phyloP scores from a whole-genome alignment of 495 filamentous ascomycete species.

The Penicillium verhagenii region DNA sequence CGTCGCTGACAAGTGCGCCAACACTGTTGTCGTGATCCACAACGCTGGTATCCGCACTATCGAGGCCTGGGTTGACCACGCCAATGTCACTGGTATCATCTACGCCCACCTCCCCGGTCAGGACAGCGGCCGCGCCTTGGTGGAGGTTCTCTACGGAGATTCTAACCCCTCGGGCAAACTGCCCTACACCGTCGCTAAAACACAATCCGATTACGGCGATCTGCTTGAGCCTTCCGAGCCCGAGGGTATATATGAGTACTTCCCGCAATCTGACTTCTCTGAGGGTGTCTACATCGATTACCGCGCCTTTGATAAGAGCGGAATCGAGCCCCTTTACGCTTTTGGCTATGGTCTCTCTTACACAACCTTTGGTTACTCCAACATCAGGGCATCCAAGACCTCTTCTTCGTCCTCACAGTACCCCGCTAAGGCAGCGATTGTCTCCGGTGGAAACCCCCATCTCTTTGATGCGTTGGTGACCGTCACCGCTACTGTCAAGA shows the following conservation, averaged over 20 bases:
- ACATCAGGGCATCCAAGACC: conserved; percentile 28
- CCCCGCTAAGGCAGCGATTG: conserved; percentile 23
- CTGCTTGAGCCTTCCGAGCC: conserved; percentile 54
- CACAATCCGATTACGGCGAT: conserved; percentile 60
- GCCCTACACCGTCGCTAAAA: conserved; percentile 73
- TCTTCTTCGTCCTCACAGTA: neutral
- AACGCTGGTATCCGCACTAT: conserved; percentile 37
- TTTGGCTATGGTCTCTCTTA: conserved; percentile 85
- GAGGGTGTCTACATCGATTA: conserved; percentile 81
- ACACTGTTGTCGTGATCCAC: conserved; percentile 53
- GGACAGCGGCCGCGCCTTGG: conserved; percentile 68
- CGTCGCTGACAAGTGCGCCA: conserved; percentile 56
- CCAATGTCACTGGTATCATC: conserved; percentile 65
- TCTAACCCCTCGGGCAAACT: conserved; percentile 69
- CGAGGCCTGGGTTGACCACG: conserved; percentile 37
- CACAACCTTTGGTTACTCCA: conserved; percentile 66
- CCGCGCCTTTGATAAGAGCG: conserved; percentile 67
- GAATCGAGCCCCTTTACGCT: conserved; percentile 62
- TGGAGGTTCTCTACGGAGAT: conserved; percentile 68
- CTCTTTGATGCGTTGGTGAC: conserved; percentile 58
- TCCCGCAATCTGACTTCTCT: conserved; percentile 64
- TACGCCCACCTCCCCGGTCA: conserved; percentile 73
- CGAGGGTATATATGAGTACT: conserved; percentile 47
- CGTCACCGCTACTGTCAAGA: conserved; percentile 49
- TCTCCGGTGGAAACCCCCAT: conserved; percentile 56